Conservation (phyloP, 805 yeast genomes). For the Hanseniaspora lindneri region DNA sequence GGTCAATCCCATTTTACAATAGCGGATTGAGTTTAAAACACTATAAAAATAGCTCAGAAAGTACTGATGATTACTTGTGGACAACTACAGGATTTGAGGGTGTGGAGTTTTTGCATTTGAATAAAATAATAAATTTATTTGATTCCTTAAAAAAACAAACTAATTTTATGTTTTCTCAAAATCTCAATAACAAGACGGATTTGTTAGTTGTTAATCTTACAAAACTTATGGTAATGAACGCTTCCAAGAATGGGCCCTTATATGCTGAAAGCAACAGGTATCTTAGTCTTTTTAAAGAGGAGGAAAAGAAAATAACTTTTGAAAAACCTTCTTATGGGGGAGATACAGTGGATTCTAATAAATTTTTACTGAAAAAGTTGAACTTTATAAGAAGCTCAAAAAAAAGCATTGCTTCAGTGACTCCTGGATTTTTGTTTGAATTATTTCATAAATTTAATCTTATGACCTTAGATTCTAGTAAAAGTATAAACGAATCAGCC, state of each 20-base stretch:
- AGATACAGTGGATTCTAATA: neutral
- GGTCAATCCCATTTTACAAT: constrained; percentile 47
- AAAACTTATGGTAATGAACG: constrained; percentile 9
- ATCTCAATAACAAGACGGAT: constrained; percentile 26
- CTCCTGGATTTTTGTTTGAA: constrained; percentile 11
- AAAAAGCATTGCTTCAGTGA: constrained; percentile 7
- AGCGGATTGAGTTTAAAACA: constrained; percentile 18
- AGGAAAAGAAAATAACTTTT: constrained; percentile 2
- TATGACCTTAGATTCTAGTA: neutral
- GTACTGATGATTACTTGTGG: constrained; percentile 29
- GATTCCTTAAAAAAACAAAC: constrained; percentile 31
- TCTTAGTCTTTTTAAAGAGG: constrained; percentile 1
- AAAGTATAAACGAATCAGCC: neutral
- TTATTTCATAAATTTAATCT: constrained; percentile 2
- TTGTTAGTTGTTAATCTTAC: constrained; percentile 24
- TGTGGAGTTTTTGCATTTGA: constrained; percentile 58
- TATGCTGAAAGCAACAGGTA: constrained; percentile 5
- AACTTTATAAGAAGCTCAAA: constrained; percentile 9
- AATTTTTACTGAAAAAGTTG: constrained; percentile 8
- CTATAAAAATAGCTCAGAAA: constrained; percentile 20
- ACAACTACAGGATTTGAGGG: constrained; percentile 67
- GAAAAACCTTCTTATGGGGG: neutral
- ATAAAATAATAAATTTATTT: constrained; percentile 45
- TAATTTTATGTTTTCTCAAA: constrained; percentile 20
- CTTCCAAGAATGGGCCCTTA: neutral